Evolutionary conservation across 345 rosid genomes (phyloP), one percentile per base, ranked within the genome.

Genomic region (Brassica nigra): DNA sequence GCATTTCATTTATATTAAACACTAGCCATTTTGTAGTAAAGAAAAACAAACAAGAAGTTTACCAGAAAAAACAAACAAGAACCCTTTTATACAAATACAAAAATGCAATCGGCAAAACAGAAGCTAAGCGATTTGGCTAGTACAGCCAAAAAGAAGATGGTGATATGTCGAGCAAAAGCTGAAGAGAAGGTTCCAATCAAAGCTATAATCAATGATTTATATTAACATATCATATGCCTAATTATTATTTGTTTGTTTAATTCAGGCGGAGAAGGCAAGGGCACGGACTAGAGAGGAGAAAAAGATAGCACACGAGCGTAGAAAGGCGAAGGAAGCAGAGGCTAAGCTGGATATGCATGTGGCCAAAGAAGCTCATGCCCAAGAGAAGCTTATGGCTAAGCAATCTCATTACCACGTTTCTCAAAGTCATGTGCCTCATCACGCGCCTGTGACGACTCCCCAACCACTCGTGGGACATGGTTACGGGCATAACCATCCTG

Each of bases 311-410:
- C 80, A 81, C 65, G 87, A 90, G 77, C 79, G 80, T 0, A 64
- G 92, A 28, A 85, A 87, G 79, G 92, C 84, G 0, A 88, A 83
- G 65, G 94, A 86, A 80, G 91, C 91, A 5, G 77, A 83, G 59
- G 91, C 94, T 18, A 90, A 89, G 62, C 88, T 86, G 91, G 86
- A 88, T 76, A 70, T 94, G 83, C 94, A 92, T 74, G 77, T 89
- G 55, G 89, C 87, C 74, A 91, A 89, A 70, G 94, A 86, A 0
- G 76, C 61, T 64, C 95, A 89, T 49, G 89, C 86, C 0, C 88
- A 66, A 29, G 78, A 80, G 2, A 79, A 79, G 75, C 82, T 79
- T 20, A 49, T 68, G 64, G 15, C 78, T 68, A 79, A 79, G 59
- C 82, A 79, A 67, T 66, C 78, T 49, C 82, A 67, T 2, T 68